These are phyloP conservation scores for Aspergillaceae sp. DNA, from an alignment of 2,329 filamentous ascomycete genomes.

Conservation along the genomic window DNA sequence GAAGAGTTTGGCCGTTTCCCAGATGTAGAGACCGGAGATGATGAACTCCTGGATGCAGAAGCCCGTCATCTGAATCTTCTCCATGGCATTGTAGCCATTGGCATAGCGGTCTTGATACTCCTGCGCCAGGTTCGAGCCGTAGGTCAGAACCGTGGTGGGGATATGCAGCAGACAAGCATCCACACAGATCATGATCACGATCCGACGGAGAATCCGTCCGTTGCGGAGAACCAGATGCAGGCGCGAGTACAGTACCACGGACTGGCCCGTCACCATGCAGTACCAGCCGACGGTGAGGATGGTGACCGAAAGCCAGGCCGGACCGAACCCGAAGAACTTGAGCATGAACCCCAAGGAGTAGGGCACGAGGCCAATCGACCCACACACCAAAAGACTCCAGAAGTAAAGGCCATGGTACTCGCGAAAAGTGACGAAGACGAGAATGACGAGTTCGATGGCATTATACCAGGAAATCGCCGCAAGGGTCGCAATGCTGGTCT, in stretches of 20 bases:
- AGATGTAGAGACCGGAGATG: constrained; percentile 47
- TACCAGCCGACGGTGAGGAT: constrained; percentile 41
- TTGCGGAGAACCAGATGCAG: constrained; percentile 40
- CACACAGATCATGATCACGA: constrained; percentile 41
- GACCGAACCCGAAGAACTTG: constrained; percentile 37
- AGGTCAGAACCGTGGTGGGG: constrained; percentile 39
- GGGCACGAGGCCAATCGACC: constrained; percentile 36
- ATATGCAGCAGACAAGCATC: constrained; percentile 38
- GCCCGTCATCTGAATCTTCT: constrained; percentile 49
- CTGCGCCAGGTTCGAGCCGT: constrained; percentile 32
- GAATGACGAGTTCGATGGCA: constrained; percentile 40
- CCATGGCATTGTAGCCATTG: constrained; percentile 39
- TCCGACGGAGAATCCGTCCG: constrained; percentile 30
- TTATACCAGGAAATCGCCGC: constrained; percentile 44
- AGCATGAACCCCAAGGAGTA: constrained; percentile 41
- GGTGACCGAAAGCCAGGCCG: constrained; percentile 32
- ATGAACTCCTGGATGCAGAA: constrained; percentile 51
- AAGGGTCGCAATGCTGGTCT: constrained; percentile 40
- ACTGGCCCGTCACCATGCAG: constrained; percentile 42
- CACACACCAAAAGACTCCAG: constrained; percentile 41
- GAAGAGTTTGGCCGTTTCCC: constrained; percentile 46
- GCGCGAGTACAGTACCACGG: constrained; percentile 43
- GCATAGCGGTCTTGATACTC: constrained; percentile 16
- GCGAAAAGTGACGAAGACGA: constrained; percentile 43
- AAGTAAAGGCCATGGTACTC: constrained; percentile 42